Evolutionary conservation across 1,139 yeast genomes (phyloP).

Genomic region (Kluyveromyces sp.): DNA sequence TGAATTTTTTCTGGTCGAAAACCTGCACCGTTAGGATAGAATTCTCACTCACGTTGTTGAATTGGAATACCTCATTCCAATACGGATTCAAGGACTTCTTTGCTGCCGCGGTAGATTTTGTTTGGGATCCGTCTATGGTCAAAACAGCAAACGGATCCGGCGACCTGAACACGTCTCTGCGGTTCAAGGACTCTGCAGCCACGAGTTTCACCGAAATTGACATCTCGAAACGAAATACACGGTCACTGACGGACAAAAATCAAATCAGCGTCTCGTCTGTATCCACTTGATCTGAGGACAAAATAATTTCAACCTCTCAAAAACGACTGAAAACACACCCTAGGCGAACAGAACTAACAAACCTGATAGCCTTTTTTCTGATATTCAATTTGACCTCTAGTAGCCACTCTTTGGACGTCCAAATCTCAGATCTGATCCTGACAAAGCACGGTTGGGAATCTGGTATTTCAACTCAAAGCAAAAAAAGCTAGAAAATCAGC

Average conservation of each 20-base stretch:
- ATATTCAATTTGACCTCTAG: too few species aligned
- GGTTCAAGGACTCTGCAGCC: conserved; percentile 93
- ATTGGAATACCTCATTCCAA: conserved; percentile 89
- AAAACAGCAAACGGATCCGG: conserved; percentile 98
- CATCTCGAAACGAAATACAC: conserved; percentile 2
- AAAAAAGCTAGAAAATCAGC: too few species aligned
- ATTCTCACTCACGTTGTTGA: conserved; percentile 64
- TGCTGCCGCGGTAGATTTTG: conserved; percentile 89
- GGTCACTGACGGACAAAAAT: neutral
- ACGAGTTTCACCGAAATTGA: conserved; percentile 66
- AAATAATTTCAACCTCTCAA: too few species aligned
- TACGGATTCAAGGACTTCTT: conserved; percentile 93
- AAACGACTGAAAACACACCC: too few species aligned
- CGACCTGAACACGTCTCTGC: conserved; percentile 87
- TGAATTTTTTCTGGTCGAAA: conserved; percentile 94
- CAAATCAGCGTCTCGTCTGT: neutral
- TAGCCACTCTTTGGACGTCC: too few species aligned
- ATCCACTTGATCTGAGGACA: neutral
- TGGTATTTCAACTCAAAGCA: neutral
- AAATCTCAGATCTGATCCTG: neutral
- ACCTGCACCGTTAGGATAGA: conserved; percentile 89
- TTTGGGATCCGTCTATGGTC: conserved; percentile 94
- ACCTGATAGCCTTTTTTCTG: too few species aligned
- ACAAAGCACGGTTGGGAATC: too few species aligned
- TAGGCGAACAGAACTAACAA: too few species aligned